These are phyloP conservation scores for Pseudogymnoascus sp. DNA, from an alignment of 2,329 filamentous ascomycete genomes.

Conservation along the genomic window DNA sequence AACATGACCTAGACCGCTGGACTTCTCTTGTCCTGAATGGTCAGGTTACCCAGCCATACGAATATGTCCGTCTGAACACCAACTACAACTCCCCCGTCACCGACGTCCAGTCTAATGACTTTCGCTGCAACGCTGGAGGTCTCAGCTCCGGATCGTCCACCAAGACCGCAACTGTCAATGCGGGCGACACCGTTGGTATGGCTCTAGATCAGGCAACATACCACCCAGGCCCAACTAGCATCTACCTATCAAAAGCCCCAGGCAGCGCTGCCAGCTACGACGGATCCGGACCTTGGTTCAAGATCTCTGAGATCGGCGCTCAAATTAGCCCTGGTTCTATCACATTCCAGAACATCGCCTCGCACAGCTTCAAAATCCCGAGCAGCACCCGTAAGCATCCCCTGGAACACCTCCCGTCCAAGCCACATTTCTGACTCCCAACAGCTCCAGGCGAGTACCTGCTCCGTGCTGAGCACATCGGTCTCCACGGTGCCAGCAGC, in stretches of 20 bases:
- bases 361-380: not conserved
- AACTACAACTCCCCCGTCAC: conserved; percentile 44
- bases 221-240: conserved; percentile 36
- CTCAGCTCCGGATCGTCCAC: conserved; percentile 30
- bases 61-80: conserved; percentile 38
- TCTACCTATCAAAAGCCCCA: conserved; percentile 39
- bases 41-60: conserved; percentile 40
- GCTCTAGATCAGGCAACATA: conserved; percentile 42
- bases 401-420: not conserved
- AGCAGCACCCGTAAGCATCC: not conserved
- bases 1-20: conserved; percentile 1
- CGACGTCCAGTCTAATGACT: conserved; percentile 39
- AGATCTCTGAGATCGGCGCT: conserved; percentile 24
- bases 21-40: conserved; percentile 27
- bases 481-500: conserved; percentile 26
- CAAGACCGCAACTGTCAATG: conserved; percentile 38
- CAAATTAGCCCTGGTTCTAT: not conserved
- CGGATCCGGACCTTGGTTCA: conserved; percentile 38
- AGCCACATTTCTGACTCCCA: not conserved
- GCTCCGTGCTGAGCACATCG: conserved; percentile 30
- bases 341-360: not conserved
- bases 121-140: conserved; percentile 39
- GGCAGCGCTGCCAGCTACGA: conserved; percentile 37
- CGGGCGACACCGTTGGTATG: conserved; percentile 38
- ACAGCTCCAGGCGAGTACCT: not conserved